Conservation (phyloP, 495 filamentous ascomycete species). For the Hyphodiscus hymeniophilus region DNA sequence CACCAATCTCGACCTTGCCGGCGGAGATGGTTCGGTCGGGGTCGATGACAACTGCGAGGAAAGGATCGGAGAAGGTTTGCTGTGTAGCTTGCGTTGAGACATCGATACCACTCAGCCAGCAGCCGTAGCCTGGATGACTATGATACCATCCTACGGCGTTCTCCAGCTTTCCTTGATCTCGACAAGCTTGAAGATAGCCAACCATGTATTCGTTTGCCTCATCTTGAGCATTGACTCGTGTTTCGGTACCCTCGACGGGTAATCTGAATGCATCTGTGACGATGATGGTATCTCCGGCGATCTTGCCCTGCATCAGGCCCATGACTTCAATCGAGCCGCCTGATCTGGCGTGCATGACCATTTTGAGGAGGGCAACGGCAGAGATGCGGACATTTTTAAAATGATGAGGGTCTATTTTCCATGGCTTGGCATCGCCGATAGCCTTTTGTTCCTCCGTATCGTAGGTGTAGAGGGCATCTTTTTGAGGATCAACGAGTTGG, state of each 20-base stretch:
- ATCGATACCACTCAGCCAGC: slow-evolving; percentile 96
- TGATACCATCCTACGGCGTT: slow-evolving; percentile 99
- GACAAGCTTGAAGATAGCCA: slow-evolving; percentile 64
- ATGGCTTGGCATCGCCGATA: slow-evolving; percentile 56
- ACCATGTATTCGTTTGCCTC: slow-evolving; percentile 98
- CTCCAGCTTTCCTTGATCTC: slow-evolving; percentile 71
- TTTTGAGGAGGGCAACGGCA: slow-evolving; percentile 90
- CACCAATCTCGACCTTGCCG: slow-evolving; percentile 94
- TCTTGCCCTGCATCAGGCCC: slow-evolving; percentile 97
- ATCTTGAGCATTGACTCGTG: slow-evolving; percentile 88
- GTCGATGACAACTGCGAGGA: slow-evolving; percentile 94
- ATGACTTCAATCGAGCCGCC: slow-evolving; percentile 92
- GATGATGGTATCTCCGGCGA: slow-evolving; percentile 73
- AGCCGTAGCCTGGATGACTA: slow-evolving; percentile 94
- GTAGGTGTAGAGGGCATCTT: slow-evolving; percentile 88
- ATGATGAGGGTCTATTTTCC: slow-evolving; percentile 74
- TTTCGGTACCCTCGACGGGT: slow-evolving; percentile 96
- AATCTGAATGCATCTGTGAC: slow-evolving; percentile 92
- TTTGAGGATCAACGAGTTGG: slow-evolving; percentile 71
- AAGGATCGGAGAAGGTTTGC: slow-evolving; percentile 78
- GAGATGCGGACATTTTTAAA: slow-evolving; percentile 93
- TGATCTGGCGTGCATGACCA: slow-evolving; percentile 97
- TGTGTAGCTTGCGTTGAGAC: slow-evolving; percentile 79
- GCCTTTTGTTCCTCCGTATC: slow-evolving; percentile 55
- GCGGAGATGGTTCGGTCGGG: slow-evolving; percentile 93